phyloP scores from a whole-genome alignment of 495 filamentous ascomycete species.

The Hypoxylon trugodes region DNA sequence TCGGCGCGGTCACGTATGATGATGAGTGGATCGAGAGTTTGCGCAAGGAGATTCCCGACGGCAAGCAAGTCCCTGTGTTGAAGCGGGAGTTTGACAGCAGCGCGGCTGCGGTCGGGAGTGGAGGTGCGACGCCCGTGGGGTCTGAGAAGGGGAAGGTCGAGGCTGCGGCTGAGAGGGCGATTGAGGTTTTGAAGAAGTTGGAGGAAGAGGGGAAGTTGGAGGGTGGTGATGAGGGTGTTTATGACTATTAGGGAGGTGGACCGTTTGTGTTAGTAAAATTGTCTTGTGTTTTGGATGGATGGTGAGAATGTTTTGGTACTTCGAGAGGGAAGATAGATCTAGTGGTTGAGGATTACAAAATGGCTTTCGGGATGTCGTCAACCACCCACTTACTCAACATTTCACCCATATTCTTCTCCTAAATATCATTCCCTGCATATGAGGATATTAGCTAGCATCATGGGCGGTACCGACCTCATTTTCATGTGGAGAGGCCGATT shows the following conservation, averaged over 20 bases:
- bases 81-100: slow-evolving; percentile 5
- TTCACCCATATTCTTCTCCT: too few species aligned
- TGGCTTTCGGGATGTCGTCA: too few species aligned
- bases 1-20: slow-evolving; percentile 15
- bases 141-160: slow-evolving; percentile 1
- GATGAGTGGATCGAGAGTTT: slow-evolving; percentile 13
- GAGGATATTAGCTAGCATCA: too few species aligned
- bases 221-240: slow-evolving; percentile 17
- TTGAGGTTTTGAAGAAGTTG: slow-evolving; percentile 18
- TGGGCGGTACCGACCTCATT: too few species aligned
- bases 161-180: slow-evolving; percentile 8
- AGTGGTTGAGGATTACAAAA: too few species aligned
- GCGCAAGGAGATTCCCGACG: slow-evolving; percentile 5
- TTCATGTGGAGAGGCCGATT: too few species aligned
- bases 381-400: too few species aligned
- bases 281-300: too few species aligned
- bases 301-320: too few species aligned
- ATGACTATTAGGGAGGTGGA: slow-evolving; percentile 14
- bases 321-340: too few species aligned
- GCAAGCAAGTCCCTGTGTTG: slow-evolving; percentile 20
- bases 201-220: slow-evolving; percentile 35
- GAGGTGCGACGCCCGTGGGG: not conserved
- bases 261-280: too few species aligned
- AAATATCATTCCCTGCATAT: too few species aligned
- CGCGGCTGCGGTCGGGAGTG: not conserved